These are phyloP conservation scores for Filosporella fistucella DNA, from an alignment of 495 filamentous ascomycete genomes.

Conservation along the genomic window DNA sequence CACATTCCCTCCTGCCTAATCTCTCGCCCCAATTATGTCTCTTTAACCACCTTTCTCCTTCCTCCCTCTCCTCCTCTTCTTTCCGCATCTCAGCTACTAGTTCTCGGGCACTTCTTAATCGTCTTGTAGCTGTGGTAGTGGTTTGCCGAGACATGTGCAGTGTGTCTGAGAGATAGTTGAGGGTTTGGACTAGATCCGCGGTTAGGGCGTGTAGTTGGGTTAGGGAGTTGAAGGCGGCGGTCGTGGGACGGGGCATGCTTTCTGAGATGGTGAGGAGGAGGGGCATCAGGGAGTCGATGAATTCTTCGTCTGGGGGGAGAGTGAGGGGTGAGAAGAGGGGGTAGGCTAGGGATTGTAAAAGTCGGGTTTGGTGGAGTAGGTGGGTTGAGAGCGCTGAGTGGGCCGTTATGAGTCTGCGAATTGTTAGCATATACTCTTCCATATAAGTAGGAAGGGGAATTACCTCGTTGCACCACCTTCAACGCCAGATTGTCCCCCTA, in stretches of 20 bases:
- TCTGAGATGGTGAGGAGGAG: slow-evolving; percentile 53
- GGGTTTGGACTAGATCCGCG: slow-evolving; percentile 69
- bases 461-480: slow-evolving; percentile 78
- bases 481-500: slow-evolving; percentile 75
- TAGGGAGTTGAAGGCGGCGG: slow-evolving; percentile 50
- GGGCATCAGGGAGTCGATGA: slow-evolving; percentile 62
- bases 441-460: slow-evolving; percentile 19
- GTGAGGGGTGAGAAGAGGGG: slow-evolving; percentile 60
- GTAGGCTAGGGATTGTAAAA: slow-evolving; percentile 74
- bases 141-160: slow-evolving; percentile 92
- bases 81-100: slow-evolving; percentile 76
- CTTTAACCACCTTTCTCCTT: slow-evolving; percentile 75
- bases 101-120: slow-evolving; percentile 70
- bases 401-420: slow-evolving; percentile 72
- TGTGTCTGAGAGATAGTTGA: slow-evolving; percentile 84
- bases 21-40: slow-evolving; percentile 76
- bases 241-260: slow-evolving; percentile 48
- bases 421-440: slow-evolving; percentile 17
- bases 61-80: slow-evolving; percentile 76
- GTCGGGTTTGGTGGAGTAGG: slow-evolving; percentile 77
- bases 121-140: slow-evolving; percentile 69
- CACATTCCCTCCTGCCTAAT: slow-evolving; percentile 70
- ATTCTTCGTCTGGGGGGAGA: slow-evolving; percentile 47
- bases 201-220: slow-evolving; percentile 62
- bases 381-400: slow-evolving; percentile 82